Conservation (phyloP, 2,329 filamentous ascomycete genomes). For the Reticulascus tulasneorum region DNA sequence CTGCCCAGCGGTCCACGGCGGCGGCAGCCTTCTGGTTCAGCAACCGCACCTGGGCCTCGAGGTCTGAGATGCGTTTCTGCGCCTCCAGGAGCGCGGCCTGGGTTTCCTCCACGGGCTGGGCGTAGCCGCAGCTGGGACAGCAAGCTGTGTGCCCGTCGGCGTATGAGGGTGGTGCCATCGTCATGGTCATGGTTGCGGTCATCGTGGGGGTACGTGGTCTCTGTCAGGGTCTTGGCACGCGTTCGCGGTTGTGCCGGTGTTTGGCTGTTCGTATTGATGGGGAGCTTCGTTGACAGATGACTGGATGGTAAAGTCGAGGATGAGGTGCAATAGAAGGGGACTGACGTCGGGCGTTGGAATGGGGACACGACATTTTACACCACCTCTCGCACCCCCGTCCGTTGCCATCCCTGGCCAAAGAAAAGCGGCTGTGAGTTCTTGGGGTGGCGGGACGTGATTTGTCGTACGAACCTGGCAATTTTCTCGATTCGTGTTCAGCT, state of each 20-base stretch:
- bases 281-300: no score
- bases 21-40: slow-evolving; percentile 69
- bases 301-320: not conserved
- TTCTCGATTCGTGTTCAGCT: no score
- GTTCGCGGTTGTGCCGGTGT: no score
- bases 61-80: slow-evolving; percentile 60
- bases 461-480: no score
- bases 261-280: no score
- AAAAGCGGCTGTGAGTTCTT: no score
- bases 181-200: slow-evolving; percentile 16
- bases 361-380: no score
- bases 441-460: no score
- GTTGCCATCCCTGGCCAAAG: no score
- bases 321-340: no score
- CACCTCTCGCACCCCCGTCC: no score
- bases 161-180: slow-evolving; percentile 12
- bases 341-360: no score
- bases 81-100: slow-evolving; percentile 45
- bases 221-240: not conserved
- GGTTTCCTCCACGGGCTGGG: slow-evolving; percentile 31
- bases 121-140: slow-evolving; percentile 50
- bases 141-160: slow-evolving; percentile 27
- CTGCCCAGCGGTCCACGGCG: slow-evolving; percentile 62
- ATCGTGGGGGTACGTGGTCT: slow-evolving; percentile 12
- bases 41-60: slow-evolving; percentile 66